phyloP scores from a whole-genome alignment of 2,329 filamentous ascomycete genomes.

The Pyricularia sp. region DNA sequence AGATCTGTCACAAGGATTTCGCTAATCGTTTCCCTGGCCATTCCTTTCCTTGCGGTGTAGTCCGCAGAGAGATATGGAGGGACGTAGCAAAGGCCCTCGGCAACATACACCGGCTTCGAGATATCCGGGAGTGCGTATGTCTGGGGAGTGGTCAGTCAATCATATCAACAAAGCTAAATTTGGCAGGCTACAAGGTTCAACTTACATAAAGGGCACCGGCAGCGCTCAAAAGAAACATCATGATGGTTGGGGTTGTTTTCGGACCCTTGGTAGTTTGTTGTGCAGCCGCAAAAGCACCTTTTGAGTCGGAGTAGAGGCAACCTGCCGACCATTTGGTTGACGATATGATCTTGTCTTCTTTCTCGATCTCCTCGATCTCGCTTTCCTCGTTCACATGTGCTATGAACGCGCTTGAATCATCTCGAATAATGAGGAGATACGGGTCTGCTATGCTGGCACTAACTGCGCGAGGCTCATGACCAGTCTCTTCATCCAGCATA shows the following conservation, averaged over 20 bases:
- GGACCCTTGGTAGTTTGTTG: slow-evolving; percentile 23
- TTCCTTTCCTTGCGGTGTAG: slow-evolving; percentile 54
- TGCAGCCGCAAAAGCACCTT: slow-evolving; percentile 36
- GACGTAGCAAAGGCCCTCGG: slow-evolving; percentile 65
- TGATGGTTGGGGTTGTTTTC: slow-evolving; percentile 34
- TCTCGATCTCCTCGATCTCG: slow-evolving; percentile 72
- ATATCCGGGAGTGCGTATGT: slow-evolving; percentile 67
- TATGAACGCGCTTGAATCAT: slow-evolving; percentile 69
- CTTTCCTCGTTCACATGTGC: slow-evolving; percentile 68
- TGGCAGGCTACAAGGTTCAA: slow-evolving; percentile 8
- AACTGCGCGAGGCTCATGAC: slow-evolving; percentile 63
- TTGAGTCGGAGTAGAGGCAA: slow-evolving; percentile 63
- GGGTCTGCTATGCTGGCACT: slow-evolving; percentile 78
- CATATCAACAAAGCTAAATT: background rate
- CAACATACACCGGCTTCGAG: slow-evolving; percentile 55
- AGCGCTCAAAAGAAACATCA: slow-evolving; percentile 66
- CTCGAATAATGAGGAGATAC: slow-evolving; percentile 69
- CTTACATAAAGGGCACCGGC: slow-evolving; percentile 64
- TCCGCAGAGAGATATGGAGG: slow-evolving; percentile 64
- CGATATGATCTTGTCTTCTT: slow-evolving; percentile 40
- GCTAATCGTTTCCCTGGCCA: slow-evolving; percentile 57
- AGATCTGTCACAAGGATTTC: slow-evolving; percentile 79
- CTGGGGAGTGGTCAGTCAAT: slow-evolving; percentile 24
- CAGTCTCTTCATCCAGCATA: slow-evolving; percentile 82
- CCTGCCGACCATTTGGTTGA: slow-evolving; percentile 68